Base-by-base conservation (phyloP, 2,329 filamentous ascomycete species). In the Chaetomium sp. region DNA sequence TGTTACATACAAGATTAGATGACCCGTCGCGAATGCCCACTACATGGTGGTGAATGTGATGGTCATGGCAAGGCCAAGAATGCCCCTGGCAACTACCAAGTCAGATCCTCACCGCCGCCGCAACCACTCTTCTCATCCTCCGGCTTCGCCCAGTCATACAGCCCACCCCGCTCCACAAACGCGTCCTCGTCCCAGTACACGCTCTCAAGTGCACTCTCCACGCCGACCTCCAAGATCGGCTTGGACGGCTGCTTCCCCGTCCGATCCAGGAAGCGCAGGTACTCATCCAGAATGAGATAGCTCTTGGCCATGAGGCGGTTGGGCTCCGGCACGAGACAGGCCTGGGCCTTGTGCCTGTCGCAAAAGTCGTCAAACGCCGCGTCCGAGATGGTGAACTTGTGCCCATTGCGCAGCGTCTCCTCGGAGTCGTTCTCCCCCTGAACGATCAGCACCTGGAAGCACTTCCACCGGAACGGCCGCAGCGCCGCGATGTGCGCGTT, bases 361-460 rank as follows among this genome's bases (percentile, higher is more conserved):
- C 81, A 84, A 70, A 85, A 85, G 0, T 57, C 61, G 50, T 74
- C 53, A 66, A 75, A 85, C 70, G 85, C 76, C 27, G 79, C 77
- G 42, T 83, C 78, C 0, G 78, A 77, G 63, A 85, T 80, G 25
- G 78, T 69, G 49, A 84, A 81, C 12, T 74, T 73, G 54, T 75
- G 74, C 2, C 77, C 82, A 67, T 82, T 76, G 2, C 78, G 73
- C 54, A 78, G 70, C 5, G 76, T 77, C 35, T 74, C 69, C 3
- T 74, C 73, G 7, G 75, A 76, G 57, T 84, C 82, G 68, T 85
- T 85, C 72, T 86, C 83, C 1, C 81, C 82, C 16, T 73, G 75
- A 2, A 85, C 81, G 6, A 81, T 75, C n/a, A 86, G 75, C 5
- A 80, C 78, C 69, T 86, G 83, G 70, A 86, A 87, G 31, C 76